Evolutionary conservation across 192 early-diverging fungal genomes (phyloP), one percentile per base, ranked within the genome.

Genomic region (Jimgerdemannia lactiflua): DNA sequence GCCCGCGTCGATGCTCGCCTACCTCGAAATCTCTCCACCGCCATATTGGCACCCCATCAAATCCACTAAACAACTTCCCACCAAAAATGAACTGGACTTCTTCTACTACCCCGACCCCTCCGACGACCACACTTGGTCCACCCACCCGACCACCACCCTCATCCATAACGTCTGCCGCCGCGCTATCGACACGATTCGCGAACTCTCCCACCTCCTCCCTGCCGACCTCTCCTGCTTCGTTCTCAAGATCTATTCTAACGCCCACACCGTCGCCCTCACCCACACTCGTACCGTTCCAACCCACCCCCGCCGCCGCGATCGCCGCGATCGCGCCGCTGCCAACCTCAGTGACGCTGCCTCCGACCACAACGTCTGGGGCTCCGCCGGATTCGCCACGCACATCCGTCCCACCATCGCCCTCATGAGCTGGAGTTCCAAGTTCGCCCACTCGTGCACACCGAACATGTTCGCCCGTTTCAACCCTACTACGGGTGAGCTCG

Each of bases 171-270:
- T 64, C n/a, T 69, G 43, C 1, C 10, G 67, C 40, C 49, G 54
- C 6, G 76, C 72, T 8, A 44, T 71, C 11, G 3, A 20, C 3
- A 69, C 49, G 17, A 64, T 76, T 39, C 64, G 64, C 4, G 42
- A 71, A n/a, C 78, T 74, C 41, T 2, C 41, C 8, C 81, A 82
- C 59, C 39, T 79, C 0, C 66, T 76, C 20, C 17, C 67, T 1
- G 20, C 65, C 2, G 64, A 76, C n/a, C 68, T 82, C 0, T 42
- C 67, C 3, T 54, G 42, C 3, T 82, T 82, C 65, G 71, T 79
- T 11, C 69, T 82, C 6, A 82, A 82, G 44, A 82, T 82, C 7
- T 82, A 82, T 17, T 75, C 67, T 2, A 82, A 82, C 65, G 81
- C 81, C 7, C 81, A 82, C 43, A 82, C 81, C 2, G 77, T 82